A percentile compares a stretch with the other conserved stretches of the same genome.
Evolutionary conservation across 306 rosid species (phyloP).

Genomic region (Fagus crenata): DNA sequence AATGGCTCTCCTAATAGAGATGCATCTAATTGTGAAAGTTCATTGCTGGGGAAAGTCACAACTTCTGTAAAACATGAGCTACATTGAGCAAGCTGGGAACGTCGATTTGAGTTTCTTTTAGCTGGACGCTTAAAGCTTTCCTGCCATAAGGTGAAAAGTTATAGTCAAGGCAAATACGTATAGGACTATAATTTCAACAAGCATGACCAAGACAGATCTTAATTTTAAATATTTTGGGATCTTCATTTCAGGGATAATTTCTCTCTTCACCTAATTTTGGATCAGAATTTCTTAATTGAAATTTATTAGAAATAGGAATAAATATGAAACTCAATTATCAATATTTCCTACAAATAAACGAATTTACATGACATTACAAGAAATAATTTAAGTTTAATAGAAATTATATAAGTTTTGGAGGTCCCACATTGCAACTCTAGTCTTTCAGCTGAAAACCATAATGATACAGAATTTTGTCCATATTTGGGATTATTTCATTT

Average conservation of each 20-base stretch:
- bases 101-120: constrained; percentile 29
- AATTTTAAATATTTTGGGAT: neutral
- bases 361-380: no score
- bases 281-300: neutral
- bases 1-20: constrained; percentile 24
- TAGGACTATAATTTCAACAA: neutral
- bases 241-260: neutral
- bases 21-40: constrained; percentile 19
- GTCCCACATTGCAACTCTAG: no score
- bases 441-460: no score
- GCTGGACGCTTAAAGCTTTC: constrained; percentile 37
- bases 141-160: constrained; percentile 42
- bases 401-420: no score
- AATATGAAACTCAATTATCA: no score
- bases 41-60: constrained; percentile 28
- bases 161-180: neutral
- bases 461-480: no score
- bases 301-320: neutral
- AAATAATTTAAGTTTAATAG: no score
- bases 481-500: neutral
- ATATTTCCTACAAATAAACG: no score
- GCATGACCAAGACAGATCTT: neutral
- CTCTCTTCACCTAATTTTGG: neutral
- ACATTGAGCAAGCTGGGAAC: constrained; percentile 31
- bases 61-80: constrained; percentile 36